Conservation (phyloP, 371 early-diverging fungal genomes). For the Lichtheimia ornata region DNA sequence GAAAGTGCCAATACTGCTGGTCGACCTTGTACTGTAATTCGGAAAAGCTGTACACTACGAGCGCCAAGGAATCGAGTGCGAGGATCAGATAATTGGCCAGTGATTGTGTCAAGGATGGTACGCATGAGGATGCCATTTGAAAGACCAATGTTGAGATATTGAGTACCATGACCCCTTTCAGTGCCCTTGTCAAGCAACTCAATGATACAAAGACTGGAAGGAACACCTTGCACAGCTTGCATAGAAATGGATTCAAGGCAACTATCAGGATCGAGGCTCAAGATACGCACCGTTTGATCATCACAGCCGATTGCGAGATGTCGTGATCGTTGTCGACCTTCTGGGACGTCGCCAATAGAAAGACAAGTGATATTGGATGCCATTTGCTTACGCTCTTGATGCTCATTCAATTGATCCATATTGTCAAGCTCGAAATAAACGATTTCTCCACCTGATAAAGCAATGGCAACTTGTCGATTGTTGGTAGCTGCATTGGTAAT, state of each 20-base stretch:
- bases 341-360: constrained; percentile 80
- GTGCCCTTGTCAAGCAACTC: constrained; percentile 77
- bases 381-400: constrained; percentile 78
- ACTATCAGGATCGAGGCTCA: constrained; percentile 80
- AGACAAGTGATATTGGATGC: constrained; percentile 73
- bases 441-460: constrained; percentile 81
- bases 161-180: constrained; percentile 62
- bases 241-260: constrained; percentile 81
- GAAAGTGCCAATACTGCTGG: constrained; percentile 85
- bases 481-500: constrained; percentile 85
- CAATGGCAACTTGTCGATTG: constrained; percentile 81
- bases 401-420: constrained; percentile 86
- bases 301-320: constrained; percentile 92
- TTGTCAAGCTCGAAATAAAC: constrained; percentile 94
- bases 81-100: constrained; percentile 85
- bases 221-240: constrained; percentile 68
- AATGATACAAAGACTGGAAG: constrained; percentile 64
- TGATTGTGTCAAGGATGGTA: constrained; percentile 81
- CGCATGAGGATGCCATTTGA: constrained; percentile 88
- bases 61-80: constrained; percentile 91
- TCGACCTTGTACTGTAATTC: constrained; percentile 63
- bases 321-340: constrained; percentile 76
- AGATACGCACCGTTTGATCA: constrained; percentile 90
- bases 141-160: constrained; percentile 89
- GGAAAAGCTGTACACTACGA: constrained; percentile 78